A percentile compares a stretch with the other conserved stretches of the same genome.
These are phyloP conservation scores for Infundibulicybe gibba DNA, from an alignment of 768 basidiomycete species.

Conservation along the genomic window DNA sequence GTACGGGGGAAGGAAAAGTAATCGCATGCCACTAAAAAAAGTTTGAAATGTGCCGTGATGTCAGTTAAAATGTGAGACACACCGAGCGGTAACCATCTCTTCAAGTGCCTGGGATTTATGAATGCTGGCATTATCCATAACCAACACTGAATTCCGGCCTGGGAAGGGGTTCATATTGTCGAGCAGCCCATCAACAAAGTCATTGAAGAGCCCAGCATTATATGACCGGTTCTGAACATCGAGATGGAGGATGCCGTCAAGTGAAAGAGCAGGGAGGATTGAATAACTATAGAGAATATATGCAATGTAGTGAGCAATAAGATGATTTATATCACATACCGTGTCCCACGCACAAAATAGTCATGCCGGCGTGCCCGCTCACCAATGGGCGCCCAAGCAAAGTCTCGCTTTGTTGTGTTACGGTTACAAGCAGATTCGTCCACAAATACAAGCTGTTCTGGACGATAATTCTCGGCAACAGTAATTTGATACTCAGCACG, in stretches of 20 bases:
- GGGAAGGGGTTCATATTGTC: slow-evolving; percentile 34
- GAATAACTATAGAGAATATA: slow-evolving; percentile 21
- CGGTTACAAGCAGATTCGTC: slow-evolving; percentile 30
- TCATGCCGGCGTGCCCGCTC: slow-evolving; percentile 12
- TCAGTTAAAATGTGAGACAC: neutral
- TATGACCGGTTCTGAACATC: slow-evolving; percentile 24
- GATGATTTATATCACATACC: slow-evolving; percentile 10
- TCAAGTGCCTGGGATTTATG: slow-evolving; percentile 7
- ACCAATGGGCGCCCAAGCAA: slow-evolving; percentile 23
- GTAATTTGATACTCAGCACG: slow-evolving; percentile 6
- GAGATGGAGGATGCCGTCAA: slow-evolving; percentile 28
- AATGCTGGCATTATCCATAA: slow-evolving; percentile 16
- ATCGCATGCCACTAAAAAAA: slow-evolving; percentile 11
- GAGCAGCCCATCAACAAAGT: slow-evolving; percentile 29
- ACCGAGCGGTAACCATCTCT: slow-evolving; percentile 7
- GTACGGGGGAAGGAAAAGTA: slow-evolving; percentile 25
- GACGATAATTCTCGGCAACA: slow-evolving; percentile 11
- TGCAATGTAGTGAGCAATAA: neutral
- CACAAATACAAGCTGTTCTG: slow-evolving; percentile 25
- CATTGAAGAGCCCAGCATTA: slow-evolving; percentile 17
- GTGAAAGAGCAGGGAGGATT: slow-evolving; percentile 28
- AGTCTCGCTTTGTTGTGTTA: slow-evolving; percentile 11
- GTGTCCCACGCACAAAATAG: slow-evolving; percentile 22
- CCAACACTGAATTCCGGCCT: slow-evolving; percentile 21
- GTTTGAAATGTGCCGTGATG: neutral